Evolutionary conservation across 2,329 filamentous ascomycete species (phyloP).

Genomic region (Pseudonectria buxi): DNA sequence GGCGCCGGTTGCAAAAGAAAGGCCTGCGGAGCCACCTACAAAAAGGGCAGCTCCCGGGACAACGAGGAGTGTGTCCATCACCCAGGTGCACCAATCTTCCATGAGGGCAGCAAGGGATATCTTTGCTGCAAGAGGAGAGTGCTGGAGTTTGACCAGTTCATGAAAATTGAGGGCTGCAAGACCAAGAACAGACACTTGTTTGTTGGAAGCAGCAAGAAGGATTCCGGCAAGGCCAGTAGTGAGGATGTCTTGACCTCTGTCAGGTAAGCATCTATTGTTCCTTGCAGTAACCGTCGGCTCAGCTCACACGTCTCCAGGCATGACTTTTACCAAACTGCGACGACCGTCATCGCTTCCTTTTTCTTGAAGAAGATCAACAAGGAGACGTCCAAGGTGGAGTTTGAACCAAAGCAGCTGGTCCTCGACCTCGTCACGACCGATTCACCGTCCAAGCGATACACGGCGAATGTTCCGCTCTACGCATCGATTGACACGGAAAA

Average conservation of each 20-base stretch:
- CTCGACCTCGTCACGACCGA: constrained; percentile 85
- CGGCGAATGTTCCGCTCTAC: constrained; percentile 66
- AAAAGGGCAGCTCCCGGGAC: constrained; percentile 51
- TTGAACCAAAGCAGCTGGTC: constrained; percentile 55
- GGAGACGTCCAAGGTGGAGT: constrained; percentile 64
- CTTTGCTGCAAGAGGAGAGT: constrained; percentile 94
- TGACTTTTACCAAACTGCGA: constrained; percentile 92
- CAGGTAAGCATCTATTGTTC: constrained; percentile 43
- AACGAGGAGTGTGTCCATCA: constrained; percentile 81
- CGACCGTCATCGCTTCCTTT: constrained; percentile 79
- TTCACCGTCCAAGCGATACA: constrained; percentile 69
- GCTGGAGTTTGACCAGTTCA: constrained; percentile 94
- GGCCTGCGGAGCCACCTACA: constrained; percentile 64
- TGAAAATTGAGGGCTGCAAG: constrained; percentile 89
- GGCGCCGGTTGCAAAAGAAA: constrained; percentile 72
- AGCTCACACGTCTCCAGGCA: constrained; percentile 33
- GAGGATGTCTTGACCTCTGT: constrained; percentile 77
- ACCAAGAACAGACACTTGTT: constrained; percentile 80
- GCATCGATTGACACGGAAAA: constrained; percentile 68
- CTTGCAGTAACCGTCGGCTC: background rate
- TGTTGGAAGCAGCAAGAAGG: constrained; percentile 67
- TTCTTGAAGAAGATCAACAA: constrained; percentile 98
- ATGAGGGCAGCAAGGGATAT: constrained; percentile 97
- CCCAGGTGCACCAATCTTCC: constrained; percentile 86
- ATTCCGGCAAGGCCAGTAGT: constrained; percentile 37